These are phyloP conservation scores for Yamadazyma laniorum DNA, from an alignment of 805 yeast genomes.

Conservation along the genomic window DNA sequence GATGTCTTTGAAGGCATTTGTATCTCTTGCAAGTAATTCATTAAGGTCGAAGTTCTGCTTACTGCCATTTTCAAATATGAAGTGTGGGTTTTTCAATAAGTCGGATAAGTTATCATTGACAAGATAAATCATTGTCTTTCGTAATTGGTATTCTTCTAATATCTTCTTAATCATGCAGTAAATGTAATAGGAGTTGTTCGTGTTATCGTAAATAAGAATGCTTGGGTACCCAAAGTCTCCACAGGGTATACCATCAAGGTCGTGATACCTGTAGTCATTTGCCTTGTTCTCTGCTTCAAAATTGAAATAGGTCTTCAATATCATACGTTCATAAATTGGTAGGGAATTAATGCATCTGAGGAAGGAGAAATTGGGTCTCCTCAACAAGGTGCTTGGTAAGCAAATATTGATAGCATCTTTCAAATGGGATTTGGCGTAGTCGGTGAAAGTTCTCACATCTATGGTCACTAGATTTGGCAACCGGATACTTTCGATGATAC, in stretches of 20 bases:
- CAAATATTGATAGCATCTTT: conserved; percentile 69
- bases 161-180: conserved; percentile 50
- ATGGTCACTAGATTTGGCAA: conserved; percentile 43
- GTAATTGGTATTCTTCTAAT: conserved; percentile 34
- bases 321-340: conserved; percentile 48
- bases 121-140: conserved; percentile 7
- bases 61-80: conserved; percentile 9
- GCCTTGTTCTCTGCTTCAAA: conserved; percentile 1
- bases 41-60: conserved; percentile 12
- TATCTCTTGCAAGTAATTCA: conserved; percentile 11
- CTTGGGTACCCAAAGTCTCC: conserved; percentile 35
- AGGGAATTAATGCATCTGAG: conserved; percentile 60
- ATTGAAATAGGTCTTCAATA: conserved; percentile 27
- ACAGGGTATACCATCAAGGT: conserved; percentile 14
- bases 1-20: conserved; percentile 7
- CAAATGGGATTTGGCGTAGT: conserved; percentile 60
- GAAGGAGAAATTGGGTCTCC: conserved; percentile 69
- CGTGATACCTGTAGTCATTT: background rate
- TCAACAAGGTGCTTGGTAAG: conserved; percentile 84
- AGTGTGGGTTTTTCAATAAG: background rate
- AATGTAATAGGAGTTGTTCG: conserved; percentile 37
- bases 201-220: conserved; percentile 48
- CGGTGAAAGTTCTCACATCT: conserved; percentile 82
- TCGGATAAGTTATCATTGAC: conserved; percentile 11
- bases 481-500: conserved; percentile 4